Evolutionary conservation across 345 rosid genomes (phyloP), one percentile per base, ranked within the genome.

Genomic region (Turritis glabra): DNA sequence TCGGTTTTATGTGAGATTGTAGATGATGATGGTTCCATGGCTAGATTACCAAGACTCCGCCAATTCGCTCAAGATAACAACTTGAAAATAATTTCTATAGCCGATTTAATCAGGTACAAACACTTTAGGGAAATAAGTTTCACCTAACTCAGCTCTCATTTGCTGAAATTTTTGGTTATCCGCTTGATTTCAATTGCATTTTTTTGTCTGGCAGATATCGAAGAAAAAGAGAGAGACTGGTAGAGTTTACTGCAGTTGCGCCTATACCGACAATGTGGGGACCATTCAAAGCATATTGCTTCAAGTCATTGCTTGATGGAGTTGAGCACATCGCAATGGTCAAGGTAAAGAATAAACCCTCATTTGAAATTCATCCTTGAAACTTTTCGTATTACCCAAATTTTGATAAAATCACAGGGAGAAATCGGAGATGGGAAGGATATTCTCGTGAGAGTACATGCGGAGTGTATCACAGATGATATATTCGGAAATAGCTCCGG

Each of bases 21-120:
- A 47, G 98, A 94, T 81, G 93, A 94, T 69, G 97, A 94, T 83
- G 98, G 98, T 47, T 94, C 97, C 40, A 94, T 94, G 98, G 98
- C 98, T 79, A 86, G 96, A 79, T 81, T 94, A 69, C 97, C 96
- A 60, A 88, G 83, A 71, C 95, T 91, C 44, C 84, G 79, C 18
- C 77, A 91, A 50, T 91, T 94, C 67, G 89, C 95, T 9, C 22
- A 77, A 75, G 82, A 54, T 11, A 84, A 90, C 81, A 85, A 82
- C 67, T 76, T 94, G 81, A 91, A 90, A 67, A 84, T 91, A 11
- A 79, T 94, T 54, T 91, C 97, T 2, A 88, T 90, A 44, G 91
- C 96, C 29, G 98, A 94, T 84, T 65, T 94, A 76, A 88, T 91
- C 53, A 91, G 95, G 98, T 91, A 82, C 18, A 17, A 41, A 17